Evolutionary conservation across 2,329 filamentous ascomycete species (phyloP), one percentile per base, ranked within the genome.

Genomic region (Aspergillus amoenus): DNA sequence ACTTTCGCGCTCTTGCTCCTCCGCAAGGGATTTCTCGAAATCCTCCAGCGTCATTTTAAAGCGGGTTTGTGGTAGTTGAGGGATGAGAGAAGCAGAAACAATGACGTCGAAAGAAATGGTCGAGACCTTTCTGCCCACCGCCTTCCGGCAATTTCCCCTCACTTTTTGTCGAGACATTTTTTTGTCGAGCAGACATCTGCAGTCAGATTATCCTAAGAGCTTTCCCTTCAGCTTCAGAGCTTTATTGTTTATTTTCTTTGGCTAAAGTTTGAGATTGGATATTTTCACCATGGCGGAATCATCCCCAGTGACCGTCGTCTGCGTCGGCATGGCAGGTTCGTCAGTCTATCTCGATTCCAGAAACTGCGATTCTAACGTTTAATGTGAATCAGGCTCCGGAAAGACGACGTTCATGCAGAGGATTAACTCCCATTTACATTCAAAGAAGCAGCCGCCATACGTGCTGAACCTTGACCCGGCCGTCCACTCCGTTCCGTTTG

Each of bases 391-490:
- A 90, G 88, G 94, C 67, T 96, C 92, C 15, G 94, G 94, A 69
- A 99, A 99, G 81, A 99, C 94, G n/a, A 99, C 95, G 0, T 99
- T 99, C 72, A 97, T 99, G 93, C 93, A 97, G 73, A 87, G 94
- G 69, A 94, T 99, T 69, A 97, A 97, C 74, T 89, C 93, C 1
- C 84, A 99, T 72, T 87, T 99, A 3, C 93, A 97, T 72, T 84
- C 84, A 5, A 84, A 93, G 68, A 85, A 88, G 57, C 84, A 88
- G 17, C 87, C 91, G 1, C 94, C 95, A 4, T 99, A 99, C 74
- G 92, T 97, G 58, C 87, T 99, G 72, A 99, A 99, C 76, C 88
- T 99, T 61, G 94, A 99, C 72, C 94, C 94, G 1, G 94, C 95
- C 41, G 94, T 99, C 8, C 84, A 93, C 69, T 91, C 88, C 65